Conservation (phyloP, 148 eudicot species). For the Beta vulgaris region DNA sequence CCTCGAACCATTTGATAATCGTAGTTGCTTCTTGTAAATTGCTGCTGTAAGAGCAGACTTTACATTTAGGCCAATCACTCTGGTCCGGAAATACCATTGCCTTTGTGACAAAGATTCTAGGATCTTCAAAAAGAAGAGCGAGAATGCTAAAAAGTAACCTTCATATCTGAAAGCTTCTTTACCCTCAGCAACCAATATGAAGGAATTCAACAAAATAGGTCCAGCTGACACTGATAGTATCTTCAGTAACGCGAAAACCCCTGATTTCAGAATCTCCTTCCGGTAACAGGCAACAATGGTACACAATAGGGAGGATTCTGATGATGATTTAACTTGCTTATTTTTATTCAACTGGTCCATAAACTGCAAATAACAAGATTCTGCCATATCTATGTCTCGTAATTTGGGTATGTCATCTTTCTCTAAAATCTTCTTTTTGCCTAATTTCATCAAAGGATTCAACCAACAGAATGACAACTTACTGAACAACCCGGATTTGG, state of each 20-base stretch:
- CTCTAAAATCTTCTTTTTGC: conserved; percentile 52
- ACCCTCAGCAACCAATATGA: conserved; percentile 82
- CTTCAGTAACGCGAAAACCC: conserved; percentile 71
- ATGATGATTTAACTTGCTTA: conserved; percentile 29
- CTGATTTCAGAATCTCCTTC: conserved; percentile 67
- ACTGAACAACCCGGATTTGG: conserved; percentile 44
- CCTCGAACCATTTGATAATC: conserved; percentile 61
- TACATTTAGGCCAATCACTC: conserved; percentile 60
- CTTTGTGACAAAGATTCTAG: conserved; percentile 71
- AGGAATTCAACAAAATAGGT: conserved; percentile 75
- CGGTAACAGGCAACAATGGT: conserved; percentile 57
- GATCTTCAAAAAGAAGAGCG: conserved; percentile 58
- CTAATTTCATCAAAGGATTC: conserved; percentile 65
- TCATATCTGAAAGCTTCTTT: conserved; percentile 53
- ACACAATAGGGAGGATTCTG: conserved; percentile 55
- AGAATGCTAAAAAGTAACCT: conserved; percentile 55
- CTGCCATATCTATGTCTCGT: conserved; percentile 54
- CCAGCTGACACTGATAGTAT: conserved; percentile 64
- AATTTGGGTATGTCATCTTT: conserved; percentile 61
- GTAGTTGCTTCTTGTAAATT: conserved; percentile 70
- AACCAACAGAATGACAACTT: conserved; percentile 74
- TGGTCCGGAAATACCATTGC: conserved; percentile 69
- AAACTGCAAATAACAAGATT: conserved; percentile 48
- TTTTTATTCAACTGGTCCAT: conserved; percentile 35
- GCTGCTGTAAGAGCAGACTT: conserved; percentile 68